Base-by-base conservation (phyloP, 139 green algal genomes). In the Chlorella sorokiniana region DNA sequence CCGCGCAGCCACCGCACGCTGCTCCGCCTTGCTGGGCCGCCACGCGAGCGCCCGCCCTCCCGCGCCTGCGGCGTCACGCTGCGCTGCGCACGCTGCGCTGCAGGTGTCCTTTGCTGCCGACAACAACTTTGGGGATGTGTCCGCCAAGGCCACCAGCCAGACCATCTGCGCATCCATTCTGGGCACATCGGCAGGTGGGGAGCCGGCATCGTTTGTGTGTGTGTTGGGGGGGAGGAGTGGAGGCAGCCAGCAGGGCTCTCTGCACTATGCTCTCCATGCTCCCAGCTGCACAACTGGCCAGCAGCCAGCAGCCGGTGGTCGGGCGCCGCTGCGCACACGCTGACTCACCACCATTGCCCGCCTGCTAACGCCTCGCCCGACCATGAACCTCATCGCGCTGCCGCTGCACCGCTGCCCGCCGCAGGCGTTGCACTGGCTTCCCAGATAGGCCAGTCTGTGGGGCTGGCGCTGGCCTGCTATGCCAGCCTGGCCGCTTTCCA, bases 71-170 rank as follows among this genome's bases (percentile, higher is more conserved):
- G 48, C 16, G 14, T 16, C 48, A 56, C 16, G 48, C 48, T 25
- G 16, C 48, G 14, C 16, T 56, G 48, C 48, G 48, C 14, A 56
- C 48, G 16, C 18, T 25, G n/a, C 41, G 25, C 33, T 37, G 38
- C 54, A 79, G 73, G 73, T 79, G 2, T 85, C 81, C 20, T 95
- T 93, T 68, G 90, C 88, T 7, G 61, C 83, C 1, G 88, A 92
- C 81, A 90, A 90, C 78, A 95, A 95, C 88, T 93, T 95, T 27
- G 92, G 84, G 3, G 88, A 92, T 45, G 79, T 92, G 44, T 89
- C 81, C 7, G 88, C 88, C 40, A 89, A 92, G 79, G 84, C 84
- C 76, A 93, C 91, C 67, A 90, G 81, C 45, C 92, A 95, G 87
- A 93, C 88, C 76, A 95, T 95, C 70, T 92, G 87, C 63, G 76